These are phyloP conservation scores for Phaffia tasmanica DNA, from an alignment of 768 basidiomycete genomes.

Conservation along the genomic window DNA sequence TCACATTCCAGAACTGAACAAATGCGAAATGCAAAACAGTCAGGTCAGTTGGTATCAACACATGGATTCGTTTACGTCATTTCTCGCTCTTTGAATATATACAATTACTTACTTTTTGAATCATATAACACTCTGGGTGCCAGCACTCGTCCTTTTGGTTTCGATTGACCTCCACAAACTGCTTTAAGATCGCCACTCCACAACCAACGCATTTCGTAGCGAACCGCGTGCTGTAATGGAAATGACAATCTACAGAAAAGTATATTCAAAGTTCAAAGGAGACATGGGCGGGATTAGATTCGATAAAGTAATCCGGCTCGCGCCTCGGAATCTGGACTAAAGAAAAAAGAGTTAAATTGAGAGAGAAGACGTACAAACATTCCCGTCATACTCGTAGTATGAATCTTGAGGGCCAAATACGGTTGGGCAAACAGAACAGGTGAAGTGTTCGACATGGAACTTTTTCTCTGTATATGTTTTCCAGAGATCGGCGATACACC, in stretches of 20 bases:
- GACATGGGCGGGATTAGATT: not conserved
- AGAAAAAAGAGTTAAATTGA: not conserved
- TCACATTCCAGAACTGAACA: conserved; percentile 94
- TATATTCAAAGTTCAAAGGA: not conserved
- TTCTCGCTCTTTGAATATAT: not conserved
- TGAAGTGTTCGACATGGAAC: conserved; percentile 98
- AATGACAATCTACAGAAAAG: conserved; percentile 59
- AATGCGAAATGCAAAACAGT: not conserved
- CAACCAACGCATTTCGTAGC: conserved; percentile 98
- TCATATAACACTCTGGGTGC: conserved; percentile 99
- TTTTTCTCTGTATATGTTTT: conserved; percentile 67
- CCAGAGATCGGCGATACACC: not conserved
- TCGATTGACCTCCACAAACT: conserved; percentile 98
- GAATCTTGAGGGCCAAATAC: conserved; percentile 97
- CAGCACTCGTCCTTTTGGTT: conserved; percentile 98
- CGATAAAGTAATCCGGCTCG: not conserved
- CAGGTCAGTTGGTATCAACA: conserved; percentile 2
- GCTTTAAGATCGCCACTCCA: conserved; percentile 92
- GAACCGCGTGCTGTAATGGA: conserved; percentile 96
- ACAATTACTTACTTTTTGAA: conserved; percentile 65
- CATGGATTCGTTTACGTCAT: not conserved
- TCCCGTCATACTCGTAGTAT: conserved; percentile 96
- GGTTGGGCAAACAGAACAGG: conserved; percentile 89
- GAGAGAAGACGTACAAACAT: conserved; percentile 51
- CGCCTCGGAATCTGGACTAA: not conserved